phyloP scores from a whole-genome alignment of 2,329 filamentous ascomycete genomes.

The Ascomycota sp. region DNA sequence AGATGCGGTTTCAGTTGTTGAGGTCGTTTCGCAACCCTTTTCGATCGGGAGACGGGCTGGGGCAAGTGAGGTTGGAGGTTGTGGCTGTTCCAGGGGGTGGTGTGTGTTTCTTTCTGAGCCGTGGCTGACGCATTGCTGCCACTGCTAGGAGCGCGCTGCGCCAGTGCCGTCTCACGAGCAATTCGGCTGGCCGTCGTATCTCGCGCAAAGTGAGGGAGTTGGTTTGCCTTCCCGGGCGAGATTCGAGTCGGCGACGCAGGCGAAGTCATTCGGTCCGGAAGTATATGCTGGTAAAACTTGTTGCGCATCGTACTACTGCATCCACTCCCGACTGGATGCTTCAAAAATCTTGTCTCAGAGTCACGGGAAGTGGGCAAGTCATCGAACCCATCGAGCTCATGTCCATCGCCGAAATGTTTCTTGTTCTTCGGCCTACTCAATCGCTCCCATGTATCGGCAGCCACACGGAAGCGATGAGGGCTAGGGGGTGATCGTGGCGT shows the following conservation, averaged over 20 bases:
- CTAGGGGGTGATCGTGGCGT: slow-evolving; percentile 34
- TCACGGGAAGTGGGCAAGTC: slow-evolving; percentile 75
- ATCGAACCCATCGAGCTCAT: slow-evolving; percentile 81
- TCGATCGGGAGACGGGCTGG: slow-evolving; percentile 23
- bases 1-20: slow-evolving; percentile 62
- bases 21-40: slow-evolving; percentile 32
- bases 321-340: slow-evolving; percentile 49
- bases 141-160: slow-evolving; percentile 32
- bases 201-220: slow-evolving; percentile 38
- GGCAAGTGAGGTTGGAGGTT: slow-evolving; percentile 19
- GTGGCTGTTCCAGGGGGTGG: slow-evolving; percentile 25
- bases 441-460: slow-evolving; percentile 36
- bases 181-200: slow-evolving; percentile 44
- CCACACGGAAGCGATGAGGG: slow-evolving; percentile 23
- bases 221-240: slow-evolving; percentile 33
- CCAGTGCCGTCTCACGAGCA: slow-evolving; percentile 37
- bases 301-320: slow-evolving; percentile 39
- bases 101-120: slow-evolving; percentile 29
- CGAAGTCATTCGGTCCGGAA: slow-evolving; percentile 29
- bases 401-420: slow-evolving; percentile 62
- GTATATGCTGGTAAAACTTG: slow-evolving; percentile 31
- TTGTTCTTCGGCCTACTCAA: slow-evolving; percentile 43
- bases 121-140: slow-evolving; percentile 31
- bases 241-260: slow-evolving; percentile 30
- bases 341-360: slow-evolving; percentile 61